Conservation (phyloP, 2,329 filamentous ascomycete genomes). For the Fusarium sp. region DNA sequence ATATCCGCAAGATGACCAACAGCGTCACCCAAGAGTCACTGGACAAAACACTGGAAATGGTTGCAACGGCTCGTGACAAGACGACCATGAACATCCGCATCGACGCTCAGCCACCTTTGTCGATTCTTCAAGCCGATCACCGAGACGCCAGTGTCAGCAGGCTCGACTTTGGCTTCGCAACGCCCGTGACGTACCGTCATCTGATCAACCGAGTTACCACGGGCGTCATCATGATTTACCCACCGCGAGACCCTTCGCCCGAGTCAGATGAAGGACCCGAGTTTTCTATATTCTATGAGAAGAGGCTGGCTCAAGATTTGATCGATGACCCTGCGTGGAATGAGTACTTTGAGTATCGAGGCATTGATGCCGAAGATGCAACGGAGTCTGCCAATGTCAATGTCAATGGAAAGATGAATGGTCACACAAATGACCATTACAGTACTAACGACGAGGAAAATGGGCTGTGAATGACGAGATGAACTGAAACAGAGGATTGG, state of each 20-base stretch:
- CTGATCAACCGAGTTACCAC: slow-evolving; percentile 46
- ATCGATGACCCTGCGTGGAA: slow-evolving; percentile 51
- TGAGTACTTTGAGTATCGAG: slow-evolving; percentile 53
- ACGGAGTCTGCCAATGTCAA: background rate
- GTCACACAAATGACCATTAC: background rate
- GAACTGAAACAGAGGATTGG: background rate
- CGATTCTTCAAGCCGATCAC: slow-evolving; percentile 51
- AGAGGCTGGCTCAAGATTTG: slow-evolving; percentile 45
- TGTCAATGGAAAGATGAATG: background rate
- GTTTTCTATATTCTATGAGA: slow-evolving; percentile 52
- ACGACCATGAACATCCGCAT: slow-evolving; percentile 47
- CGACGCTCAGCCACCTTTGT: slow-evolving; percentile 52
- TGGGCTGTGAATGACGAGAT: background rate
- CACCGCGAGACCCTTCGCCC: slow-evolving; percentile 38
- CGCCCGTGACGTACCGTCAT: slow-evolving; percentile 49
- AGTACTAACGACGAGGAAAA: background rate
- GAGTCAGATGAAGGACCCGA: slow-evolving; percentile 52
- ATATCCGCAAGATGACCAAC: slow-evolving; percentile 53
- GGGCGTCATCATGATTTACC: slow-evolving; percentile 48
- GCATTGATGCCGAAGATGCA: slow-evolving; percentile 43
- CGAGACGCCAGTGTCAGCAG: slow-evolving; percentile 46
- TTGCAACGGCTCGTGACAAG: slow-evolving; percentile 54
- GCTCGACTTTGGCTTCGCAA: slow-evolving; percentile 53
- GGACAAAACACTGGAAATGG: slow-evolving; percentile 42
- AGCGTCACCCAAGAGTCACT: slow-evolving; percentile 49